Evolutionary conservation across 2,329 filamentous ascomycete species (phyloP), one percentile per base, ranked within the genome.

Genomic region (Ophiostoma tasmaniense): DNA sequence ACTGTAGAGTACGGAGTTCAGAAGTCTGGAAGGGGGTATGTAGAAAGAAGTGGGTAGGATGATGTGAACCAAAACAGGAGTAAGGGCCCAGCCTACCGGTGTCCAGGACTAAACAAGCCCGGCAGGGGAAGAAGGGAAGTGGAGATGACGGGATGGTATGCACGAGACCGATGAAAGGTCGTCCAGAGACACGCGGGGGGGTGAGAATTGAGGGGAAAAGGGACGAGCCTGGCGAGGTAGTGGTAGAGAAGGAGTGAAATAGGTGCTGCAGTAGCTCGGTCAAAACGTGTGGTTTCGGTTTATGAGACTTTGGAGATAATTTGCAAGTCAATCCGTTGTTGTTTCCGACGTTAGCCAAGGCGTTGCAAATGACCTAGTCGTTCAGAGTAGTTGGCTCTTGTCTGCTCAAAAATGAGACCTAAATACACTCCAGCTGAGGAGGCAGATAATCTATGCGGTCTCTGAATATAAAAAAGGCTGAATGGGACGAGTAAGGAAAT

Each of bases 1-100:
- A 25, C 22, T 25, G n/a, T 10, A 25, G 10, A 55, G 50, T 55
- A 25, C 50, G 50, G 50, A 55, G n/a, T 25, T 25, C n/a, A 45
- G 50, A 4, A 61, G 25, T 30, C 14, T 61, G 55, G 55, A 30
- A 61, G 55, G 55, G 13, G 13, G 22, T 61, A 35, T 35, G 68
- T 67, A 67, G 61, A 30, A 14, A 25, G 50, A 66, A 22, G 45
- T 55, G 45, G 42, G 28, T 52, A 45, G 30, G 22, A 52, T 68
- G 42, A 42, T 20, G 28, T 11, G 55, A 22, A 20, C 33, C 30
- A 64, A 14, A 22, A 25, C 25, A 68, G 28, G 61, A 65, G 30
- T 35, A 25, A 45, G 42, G 67, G 50, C 22, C 39, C 17, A 50
- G 64, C 25, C 55, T 61, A 61, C 55, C 25, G 55, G 55, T 61